A percentile compares a stretch with the other conserved stretches of the same genome.
These are phyloP conservation scores for Chaetothyriales sp. DNA, from an alignment of 2,329 filamentous ascomycete genomes.

Conservation along the genomic window DNA sequence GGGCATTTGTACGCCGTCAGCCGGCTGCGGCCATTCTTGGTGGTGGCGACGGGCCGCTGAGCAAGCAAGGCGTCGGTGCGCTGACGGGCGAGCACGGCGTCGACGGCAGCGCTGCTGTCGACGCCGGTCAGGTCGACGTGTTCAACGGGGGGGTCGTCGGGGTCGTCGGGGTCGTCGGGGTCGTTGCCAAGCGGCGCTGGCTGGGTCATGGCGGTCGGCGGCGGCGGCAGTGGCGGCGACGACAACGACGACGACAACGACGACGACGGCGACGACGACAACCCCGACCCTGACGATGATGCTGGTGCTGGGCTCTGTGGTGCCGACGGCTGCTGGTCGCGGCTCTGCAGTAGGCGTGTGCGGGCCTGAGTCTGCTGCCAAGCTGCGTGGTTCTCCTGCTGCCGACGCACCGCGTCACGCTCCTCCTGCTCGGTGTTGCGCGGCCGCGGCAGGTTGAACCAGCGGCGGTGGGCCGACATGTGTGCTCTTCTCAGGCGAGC, in stretches of 20 bases:
- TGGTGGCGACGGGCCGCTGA: conserved; percentile 17
- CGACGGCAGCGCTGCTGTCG: conserved; percentile 28
- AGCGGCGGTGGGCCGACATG: conserved; percentile 2
- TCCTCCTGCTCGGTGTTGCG: conserved; percentile 9
- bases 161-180: no score
- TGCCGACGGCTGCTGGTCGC: no score
- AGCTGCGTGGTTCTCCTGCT: conserved; percentile 13
- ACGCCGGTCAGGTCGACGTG: conserved; percentile 38
- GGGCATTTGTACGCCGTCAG: conserved; percentile 44
- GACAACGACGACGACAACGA: conserved; percentile 9
- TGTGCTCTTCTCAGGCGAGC: not conserved
- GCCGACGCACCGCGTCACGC: conserved; percentile 8
- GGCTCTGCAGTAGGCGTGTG: not conserved
- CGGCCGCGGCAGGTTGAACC: not conserved
- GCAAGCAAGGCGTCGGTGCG: conserved; percentile 38
- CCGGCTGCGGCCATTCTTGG: conserved; percentile 23
- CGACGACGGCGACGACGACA: conserved; percentile 7
- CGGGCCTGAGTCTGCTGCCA: conserved; percentile 13
- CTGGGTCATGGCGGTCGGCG: not conserved
- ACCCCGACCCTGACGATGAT: not conserved
- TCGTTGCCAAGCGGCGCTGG: not conserved
- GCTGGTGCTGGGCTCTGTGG: not conserved
- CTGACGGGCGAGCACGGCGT: conserved; percentile 39
- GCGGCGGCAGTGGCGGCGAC: no score
- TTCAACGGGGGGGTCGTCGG: no score